Percentiles rank a stretch among this genome's conserved stretches.
phyloP scores from a whole-genome alignment of 179 eudicot genomes.

The Nepenthes alata region DNA sequence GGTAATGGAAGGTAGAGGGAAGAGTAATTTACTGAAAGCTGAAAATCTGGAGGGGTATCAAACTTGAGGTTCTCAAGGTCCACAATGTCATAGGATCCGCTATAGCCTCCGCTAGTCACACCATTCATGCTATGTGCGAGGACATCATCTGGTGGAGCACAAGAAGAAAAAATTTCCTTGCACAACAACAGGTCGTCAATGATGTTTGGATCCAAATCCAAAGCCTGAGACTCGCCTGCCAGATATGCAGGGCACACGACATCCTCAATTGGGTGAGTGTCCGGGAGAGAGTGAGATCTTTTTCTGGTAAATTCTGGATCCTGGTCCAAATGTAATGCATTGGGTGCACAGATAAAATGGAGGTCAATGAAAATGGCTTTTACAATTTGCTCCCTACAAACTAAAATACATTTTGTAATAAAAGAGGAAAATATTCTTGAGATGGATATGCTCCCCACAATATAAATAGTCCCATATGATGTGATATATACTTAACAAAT shows the following conservation, averaged over 20 bases:
- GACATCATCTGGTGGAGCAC: constrained; percentile 17
- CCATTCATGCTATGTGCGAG: constrained; percentile 14
- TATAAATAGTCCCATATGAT: too few species aligned
- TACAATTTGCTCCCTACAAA: background rate
- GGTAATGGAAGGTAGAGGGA: background rate
- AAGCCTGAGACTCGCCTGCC: constrained; percentile 41
- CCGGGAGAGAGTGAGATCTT: constrained; percentile 12
- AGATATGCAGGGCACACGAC: constrained; percentile 15
- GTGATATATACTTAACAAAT: too few species aligned
- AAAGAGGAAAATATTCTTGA: too few species aligned
- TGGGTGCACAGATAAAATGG: background rate
- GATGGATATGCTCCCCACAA: too few species aligned
- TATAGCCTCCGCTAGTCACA: constrained; percentile 8
- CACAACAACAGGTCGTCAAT: constrained; percentile 26
- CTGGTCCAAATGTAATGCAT: constrained; percentile 18
- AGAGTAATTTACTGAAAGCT: constrained; percentile 36
- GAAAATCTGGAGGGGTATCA: constrained; percentile 41
- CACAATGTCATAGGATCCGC: constrained; percentile 15
- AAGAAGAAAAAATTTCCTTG: constrained; percentile 34
- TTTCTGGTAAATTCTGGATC: constrained; percentile 13
- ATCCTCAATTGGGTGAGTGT: constrained; percentile 16
- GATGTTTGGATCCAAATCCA: constrained; percentile 17
- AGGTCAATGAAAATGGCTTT: background rate
- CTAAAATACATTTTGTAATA: too few species aligned
- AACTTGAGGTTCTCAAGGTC: constrained; percentile 47